phyloP scores from a whole-genome alignment of 129 eudicot genomes.

The Lactuca saligna region DNA sequence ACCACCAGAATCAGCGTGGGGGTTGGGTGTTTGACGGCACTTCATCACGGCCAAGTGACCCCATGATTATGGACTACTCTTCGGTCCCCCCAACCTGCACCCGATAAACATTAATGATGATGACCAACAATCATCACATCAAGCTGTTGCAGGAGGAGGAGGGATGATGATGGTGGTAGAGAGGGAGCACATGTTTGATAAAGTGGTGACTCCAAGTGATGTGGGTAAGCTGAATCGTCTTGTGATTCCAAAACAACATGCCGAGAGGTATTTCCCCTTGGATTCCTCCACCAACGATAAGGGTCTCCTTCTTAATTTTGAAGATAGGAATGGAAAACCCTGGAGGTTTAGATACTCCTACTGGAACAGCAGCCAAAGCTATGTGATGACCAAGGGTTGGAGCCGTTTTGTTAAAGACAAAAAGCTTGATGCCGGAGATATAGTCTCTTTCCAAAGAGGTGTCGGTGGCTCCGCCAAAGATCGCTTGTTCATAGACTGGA shows the following conservation, averaged over 20 bases:
- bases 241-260: constrained; percentile 92
- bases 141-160: constrained; percentile 8
- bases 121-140: neutral
- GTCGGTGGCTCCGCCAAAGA: constrained; percentile 67
- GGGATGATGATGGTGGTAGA: constrained; percentile 45
- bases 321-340: constrained; percentile 78
- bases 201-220: constrained; percentile 93
- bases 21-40: constrained; percentile 33
- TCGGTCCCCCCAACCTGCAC: constrained; percentile 9
- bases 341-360: constrained; percentile 94
- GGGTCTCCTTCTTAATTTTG: constrained; percentile 74
- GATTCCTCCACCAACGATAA: constrained; percentile 74
- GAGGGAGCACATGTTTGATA: constrained; percentile 92
- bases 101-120: constrained; percentile 10
- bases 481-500: constrained; percentile 83
- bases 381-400: constrained; percentile 99
- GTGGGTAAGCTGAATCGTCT: constrained; percentile 90
- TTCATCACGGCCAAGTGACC: constrained; percentile 22
- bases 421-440: constrained; percentile 87
- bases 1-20: constrained; percentile 31
- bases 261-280: constrained; percentile 88
- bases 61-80: constrained; percentile 36
- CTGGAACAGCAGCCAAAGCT: constrained; percentile 99
- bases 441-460: constrained; percentile 82
- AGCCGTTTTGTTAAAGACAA: constrained; percentile 90